Evolutionary conservation across 202 grass and related monocot genomes (phyloP).

Genomic region (Panicum virgatum): DNA sequence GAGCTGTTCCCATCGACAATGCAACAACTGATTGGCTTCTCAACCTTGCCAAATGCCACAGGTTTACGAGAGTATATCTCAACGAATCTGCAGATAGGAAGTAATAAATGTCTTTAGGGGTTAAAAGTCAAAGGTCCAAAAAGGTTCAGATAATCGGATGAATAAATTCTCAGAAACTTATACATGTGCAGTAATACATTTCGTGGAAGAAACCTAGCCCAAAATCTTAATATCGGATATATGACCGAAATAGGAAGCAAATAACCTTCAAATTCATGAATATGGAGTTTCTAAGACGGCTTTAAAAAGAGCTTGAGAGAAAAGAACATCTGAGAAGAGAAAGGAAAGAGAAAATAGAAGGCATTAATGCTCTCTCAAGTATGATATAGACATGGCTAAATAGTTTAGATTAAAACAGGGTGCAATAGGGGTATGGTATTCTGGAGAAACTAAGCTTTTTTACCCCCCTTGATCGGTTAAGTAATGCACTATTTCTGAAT

Average conservation of each 20-base stretch:
- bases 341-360: not conserved
- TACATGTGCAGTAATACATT: not conserved
- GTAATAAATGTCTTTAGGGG: not conserved
- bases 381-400: not conserved
- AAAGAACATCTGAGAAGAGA: not conserved
- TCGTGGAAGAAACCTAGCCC: not conserved
- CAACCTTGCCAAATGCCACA: constrained; percentile 70
- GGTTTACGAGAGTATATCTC: constrained; percentile 61
- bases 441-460: not conserved
- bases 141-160: not conserved
- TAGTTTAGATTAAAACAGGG: not conserved
- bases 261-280: not conserved
- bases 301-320: not conserved
- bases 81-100: constrained; percentile 66
- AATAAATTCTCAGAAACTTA: not conserved
- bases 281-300: not conserved
- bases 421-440: not conserved
- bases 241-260: not conserved
- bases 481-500: not conserved
- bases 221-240: not conserved
- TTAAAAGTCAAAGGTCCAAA: constrained; percentile 1
- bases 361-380: not conserved
- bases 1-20: constrained; percentile 37
- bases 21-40: constrained; percentile 77
- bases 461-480: not conserved